phyloP scores from a whole-genome alignment of 495 filamentous ascomycete species.

The Aspergillus homomorphus region DNA sequence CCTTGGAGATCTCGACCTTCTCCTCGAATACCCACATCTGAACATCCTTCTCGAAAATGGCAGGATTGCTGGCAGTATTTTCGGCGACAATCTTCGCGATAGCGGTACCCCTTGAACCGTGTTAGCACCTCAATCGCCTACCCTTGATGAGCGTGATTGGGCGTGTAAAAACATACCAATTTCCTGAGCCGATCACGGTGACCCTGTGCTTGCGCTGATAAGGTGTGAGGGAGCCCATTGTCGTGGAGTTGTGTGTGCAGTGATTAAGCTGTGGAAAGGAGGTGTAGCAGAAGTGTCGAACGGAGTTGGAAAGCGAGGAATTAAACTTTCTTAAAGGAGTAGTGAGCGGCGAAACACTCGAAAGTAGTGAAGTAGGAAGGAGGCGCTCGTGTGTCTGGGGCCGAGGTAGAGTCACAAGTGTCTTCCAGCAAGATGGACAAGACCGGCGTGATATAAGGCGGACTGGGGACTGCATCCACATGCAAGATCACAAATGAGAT shows the following conservation, averaged over 20 bases:
- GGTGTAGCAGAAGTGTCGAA: slow-evolving; percentile 13
- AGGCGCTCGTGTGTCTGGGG: slow-evolving; percentile 11
- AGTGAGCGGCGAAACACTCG: slow-evolving; percentile 1
- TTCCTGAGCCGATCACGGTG: slow-evolving; percentile 90
- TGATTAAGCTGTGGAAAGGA: slow-evolving; percentile 11
- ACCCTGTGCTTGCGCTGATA: slow-evolving; percentile 82
- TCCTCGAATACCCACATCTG: slow-evolving; percentile 99
- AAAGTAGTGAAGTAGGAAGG: slow-evolving; percentile 11
- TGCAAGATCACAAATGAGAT: slow-evolving; percentile 6
- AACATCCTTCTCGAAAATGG: slow-evolving; percentile 81
- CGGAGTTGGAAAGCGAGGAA: slow-evolving; percentile 13
- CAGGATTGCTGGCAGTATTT: slow-evolving; percentile 72
- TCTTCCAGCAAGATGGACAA: slow-evolving; percentile 12
- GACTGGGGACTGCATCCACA: slow-evolving; percentile 23
- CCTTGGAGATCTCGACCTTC: slow-evolving; percentile 68
- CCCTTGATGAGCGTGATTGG: background rate
- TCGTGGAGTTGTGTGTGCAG: slow-evolving; percentile 2
- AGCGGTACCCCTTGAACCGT: slow-evolving; percentile 70
- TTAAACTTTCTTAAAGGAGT: slow-evolving; percentile 2
- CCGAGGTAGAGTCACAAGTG: slow-evolving; percentile 21
- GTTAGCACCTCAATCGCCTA: background rate
- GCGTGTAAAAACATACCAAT: slow-evolving; percentile 62
- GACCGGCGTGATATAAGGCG: slow-evolving; percentile 17
- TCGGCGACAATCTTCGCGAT: slow-evolving; percentile 97
- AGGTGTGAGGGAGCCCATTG: slow-evolving; percentile 43